Conservation (phyloP, 306 rosid species). For the Pyrus bretschneideri region DNA sequence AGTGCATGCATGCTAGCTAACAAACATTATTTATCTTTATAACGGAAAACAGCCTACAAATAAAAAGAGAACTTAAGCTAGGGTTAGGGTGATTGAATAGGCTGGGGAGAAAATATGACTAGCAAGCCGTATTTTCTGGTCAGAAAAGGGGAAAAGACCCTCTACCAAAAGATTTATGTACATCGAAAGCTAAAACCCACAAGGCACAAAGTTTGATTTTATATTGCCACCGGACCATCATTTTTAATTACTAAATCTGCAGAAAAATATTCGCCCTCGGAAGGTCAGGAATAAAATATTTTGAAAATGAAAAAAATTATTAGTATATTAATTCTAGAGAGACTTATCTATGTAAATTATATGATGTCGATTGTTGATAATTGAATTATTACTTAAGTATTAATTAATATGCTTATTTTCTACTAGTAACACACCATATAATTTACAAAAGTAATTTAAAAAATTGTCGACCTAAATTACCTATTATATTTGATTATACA, state of each 20-base stretch:
- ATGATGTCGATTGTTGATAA: too few species aligned
- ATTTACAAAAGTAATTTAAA: too few species aligned
- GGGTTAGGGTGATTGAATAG: not conserved
- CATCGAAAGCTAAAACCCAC: not conserved
- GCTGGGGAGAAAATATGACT: not conserved
- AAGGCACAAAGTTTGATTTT: constrained; percentile 16
- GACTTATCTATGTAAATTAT: too few species aligned
- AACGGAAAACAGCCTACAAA: not conserved
- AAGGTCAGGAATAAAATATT: constrained; percentile 9
- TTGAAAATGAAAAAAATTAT: constrained; percentile 11
- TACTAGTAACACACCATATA: too few species aligned
- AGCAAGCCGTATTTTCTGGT: not conserved
- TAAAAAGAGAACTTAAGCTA: not conserved
- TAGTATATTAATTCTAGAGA: not conserved
- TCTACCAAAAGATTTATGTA: not conserved
- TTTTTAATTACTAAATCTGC: constrained; percentile 8
- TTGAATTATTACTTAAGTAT: too few species aligned
- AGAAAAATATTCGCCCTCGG: constrained; percentile 25
- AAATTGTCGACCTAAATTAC: too few species aligned
- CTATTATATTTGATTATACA: not conserved
- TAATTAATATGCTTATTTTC: too few species aligned
- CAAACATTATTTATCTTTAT: not conserved
- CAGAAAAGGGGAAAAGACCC: not conserved
- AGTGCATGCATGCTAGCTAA: not conserved
- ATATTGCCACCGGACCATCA: not conserved